Percentiles rank a stretch among this genome's conserved stretches.
phyloP scores from a whole-genome alignment of 495 filamentous ascomycete genomes.

The Xylaria intraflava region DNA sequence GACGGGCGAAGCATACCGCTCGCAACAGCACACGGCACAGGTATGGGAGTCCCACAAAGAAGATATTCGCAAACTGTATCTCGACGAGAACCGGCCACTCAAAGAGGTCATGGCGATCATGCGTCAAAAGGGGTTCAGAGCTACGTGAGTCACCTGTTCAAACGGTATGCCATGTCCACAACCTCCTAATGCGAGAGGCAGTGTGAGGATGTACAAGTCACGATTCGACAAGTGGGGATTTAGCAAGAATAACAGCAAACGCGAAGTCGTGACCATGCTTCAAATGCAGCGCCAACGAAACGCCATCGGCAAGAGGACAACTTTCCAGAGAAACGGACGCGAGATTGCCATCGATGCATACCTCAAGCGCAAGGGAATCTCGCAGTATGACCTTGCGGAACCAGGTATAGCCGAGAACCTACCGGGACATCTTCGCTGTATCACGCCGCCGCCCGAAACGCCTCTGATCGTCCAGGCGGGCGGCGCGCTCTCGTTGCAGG shows the following conservation, averaged over 20 bases:
- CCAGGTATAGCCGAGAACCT: constrained; percentile 27
- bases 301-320: constrained; percentile 31
- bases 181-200: constrained; percentile 13
- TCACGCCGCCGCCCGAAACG: constrained; percentile 28
- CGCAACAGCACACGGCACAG: constrained; percentile 24
- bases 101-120: constrained; percentile 34
- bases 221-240: constrained; percentile 32
- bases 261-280: constrained; percentile 31
- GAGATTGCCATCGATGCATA: constrained; percentile 32
- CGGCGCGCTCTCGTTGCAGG: constrained; percentile 22
- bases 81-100: constrained; percentile 28
- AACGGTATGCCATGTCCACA: neutral
- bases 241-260: constrained; percentile 30
- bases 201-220: constrained; percentile 29
- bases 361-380: constrained; percentile 32
- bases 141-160: constrained; percentile 24
- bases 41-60: constrained; percentile 32
- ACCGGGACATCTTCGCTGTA: constrained; percentile 28
- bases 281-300: constrained; percentile 32
- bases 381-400: constrained; percentile 31
- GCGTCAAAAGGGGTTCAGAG: constrained; percentile 29
- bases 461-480: constrained; percentile 17
- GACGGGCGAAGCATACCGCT: constrained; percentile 26
- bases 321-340: constrained; percentile 30
- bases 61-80: constrained; percentile 27